phyloP scores from a whole-genome alignment of 352 stramenopile genomes.

The Globisporangium cederbergense region DNA sequence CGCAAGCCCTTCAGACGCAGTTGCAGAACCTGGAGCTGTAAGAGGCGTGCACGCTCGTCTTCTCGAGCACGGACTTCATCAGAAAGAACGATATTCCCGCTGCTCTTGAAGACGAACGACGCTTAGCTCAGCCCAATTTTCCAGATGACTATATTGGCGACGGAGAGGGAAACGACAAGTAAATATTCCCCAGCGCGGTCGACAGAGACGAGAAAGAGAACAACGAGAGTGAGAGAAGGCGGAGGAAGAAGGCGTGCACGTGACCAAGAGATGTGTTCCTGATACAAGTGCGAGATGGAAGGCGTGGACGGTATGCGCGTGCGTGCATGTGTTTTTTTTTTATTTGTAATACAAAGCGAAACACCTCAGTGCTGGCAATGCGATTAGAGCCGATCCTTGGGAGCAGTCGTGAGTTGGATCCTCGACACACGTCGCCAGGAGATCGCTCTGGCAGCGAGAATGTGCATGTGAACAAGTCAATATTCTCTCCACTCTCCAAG shows the following conservation, averaged over 20 bases:
- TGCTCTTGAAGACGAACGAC: slow-evolving; percentile 4
- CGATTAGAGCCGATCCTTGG: no score
- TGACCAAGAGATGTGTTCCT: slow-evolving; percentile 12
- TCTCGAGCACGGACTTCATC: slow-evolving; percentile 13
- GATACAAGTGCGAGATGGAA: slow-evolving; percentile 30
- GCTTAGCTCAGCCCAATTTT: slow-evolving; percentile 3
- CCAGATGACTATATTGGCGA: slow-evolving; percentile 8
- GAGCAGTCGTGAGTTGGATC: no score
- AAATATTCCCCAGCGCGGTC: slow-evolving; percentile 6
- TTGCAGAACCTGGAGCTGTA: slow-evolving; percentile 83
- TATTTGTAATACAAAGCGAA: no score
- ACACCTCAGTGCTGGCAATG: no score
- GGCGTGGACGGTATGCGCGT: slow-evolving; percentile 10
- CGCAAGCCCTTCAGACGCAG: slow-evolving; percentile 47
- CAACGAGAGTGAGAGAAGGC: not conserved
- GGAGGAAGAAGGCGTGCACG: slow-evolving; percentile 4
- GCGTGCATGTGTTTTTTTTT: slow-evolving; percentile 26
- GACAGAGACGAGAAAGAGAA: not conserved
- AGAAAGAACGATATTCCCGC: slow-evolving; percentile 11
- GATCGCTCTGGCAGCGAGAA: no score
- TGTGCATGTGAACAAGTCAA: no score
- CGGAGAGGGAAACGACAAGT: slow-evolving; percentile 4
- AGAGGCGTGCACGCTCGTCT: slow-evolving; percentile 13
- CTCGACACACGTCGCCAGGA: no score
- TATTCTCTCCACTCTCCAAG: no score